Conservation (phyloP, 352 stramenopile species). For the Globisporangium paroecandrum region DNA sequence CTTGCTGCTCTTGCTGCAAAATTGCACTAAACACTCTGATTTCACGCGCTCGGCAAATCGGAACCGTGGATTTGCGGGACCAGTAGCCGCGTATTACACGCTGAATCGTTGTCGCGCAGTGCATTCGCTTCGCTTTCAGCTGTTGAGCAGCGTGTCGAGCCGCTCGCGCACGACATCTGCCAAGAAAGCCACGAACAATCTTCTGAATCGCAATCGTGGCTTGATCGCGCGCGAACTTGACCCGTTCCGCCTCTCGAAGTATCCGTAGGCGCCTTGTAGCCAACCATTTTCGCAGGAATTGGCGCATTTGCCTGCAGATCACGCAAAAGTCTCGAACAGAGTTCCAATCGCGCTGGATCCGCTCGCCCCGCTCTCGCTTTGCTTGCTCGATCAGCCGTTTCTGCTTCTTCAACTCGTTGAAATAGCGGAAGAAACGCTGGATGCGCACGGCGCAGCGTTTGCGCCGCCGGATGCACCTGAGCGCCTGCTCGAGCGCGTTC, state of each 20-base stretch:
- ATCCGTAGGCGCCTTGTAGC: constrained; percentile 31
- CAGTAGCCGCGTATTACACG: constrained; percentile 36
- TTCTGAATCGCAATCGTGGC: constrained; percentile 37
- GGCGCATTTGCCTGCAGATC: constrained; percentile 27
- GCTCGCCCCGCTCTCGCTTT: constrained; percentile 22
- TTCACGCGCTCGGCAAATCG: constrained; percentile 19
- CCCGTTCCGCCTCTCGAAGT: constrained; percentile 37
- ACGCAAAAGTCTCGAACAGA: constrained; percentile 32
- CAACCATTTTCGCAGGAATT: constrained; percentile 29
- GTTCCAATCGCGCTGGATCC: constrained; percentile 25
- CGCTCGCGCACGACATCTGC: constrained; percentile 24
- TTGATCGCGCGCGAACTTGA: constrained; percentile 26
- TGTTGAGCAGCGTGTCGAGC: constrained; percentile 21
- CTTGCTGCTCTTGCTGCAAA: neutral
- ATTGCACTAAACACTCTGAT: constrained; percentile 21
- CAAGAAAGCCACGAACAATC: constrained; percentile 37
- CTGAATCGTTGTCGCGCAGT: constrained; percentile 34
- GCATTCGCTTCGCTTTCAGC: constrained; percentile 17
- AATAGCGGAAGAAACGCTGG: constrained; percentile 51
- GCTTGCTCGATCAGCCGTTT: constrained; percentile 24
- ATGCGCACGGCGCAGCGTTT: constrained; percentile 40
- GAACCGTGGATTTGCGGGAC: constrained; percentile 17
- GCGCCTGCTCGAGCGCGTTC: constrained; percentile 39
- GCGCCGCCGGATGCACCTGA: constrained; percentile 41
- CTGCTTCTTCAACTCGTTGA: constrained; percentile 23